phyloP scores from a whole-genome alignment of 2,329 filamentous ascomycete genomes.

The Falciphora oryzae region DNA sequence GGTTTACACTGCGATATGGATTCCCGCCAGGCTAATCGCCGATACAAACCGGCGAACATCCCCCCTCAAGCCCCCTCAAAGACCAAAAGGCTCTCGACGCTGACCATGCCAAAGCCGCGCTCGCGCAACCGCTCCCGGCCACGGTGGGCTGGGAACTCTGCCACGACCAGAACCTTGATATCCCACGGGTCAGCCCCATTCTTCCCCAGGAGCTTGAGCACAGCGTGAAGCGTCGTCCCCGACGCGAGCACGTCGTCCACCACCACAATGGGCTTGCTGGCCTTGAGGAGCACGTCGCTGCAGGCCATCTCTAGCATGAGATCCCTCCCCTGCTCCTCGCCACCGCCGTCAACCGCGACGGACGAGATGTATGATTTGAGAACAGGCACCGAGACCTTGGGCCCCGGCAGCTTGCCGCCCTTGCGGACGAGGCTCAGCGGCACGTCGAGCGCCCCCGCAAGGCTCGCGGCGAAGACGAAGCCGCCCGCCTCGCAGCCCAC shows the following conservation, averaged over 20 bases:
- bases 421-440: constrained; percentile 47
- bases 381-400: constrained; percentile 43
- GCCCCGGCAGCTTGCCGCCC: constrained; percentile 53
- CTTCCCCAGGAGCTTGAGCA: constrained; percentile 40
- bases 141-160: constrained; percentile 50
- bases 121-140: constrained; percentile 40
- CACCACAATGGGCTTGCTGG: constrained; percentile 36
- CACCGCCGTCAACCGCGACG: constrained; percentile 39
- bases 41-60: too few relatives aligned
- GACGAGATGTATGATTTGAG: constrained; percentile 36
- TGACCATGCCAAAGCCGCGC: constrained; percentile 42
- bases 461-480: constrained; percentile 46
- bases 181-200: constrained; percentile 30
- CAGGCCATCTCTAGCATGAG: constrained; percentile 28
- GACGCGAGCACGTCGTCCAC: constrained; percentile 56
- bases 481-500: constrained; percentile 53
- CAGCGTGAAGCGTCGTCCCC: constrained; percentile 47
- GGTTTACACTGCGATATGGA: too few relatives aligned
- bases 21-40: too few relatives aligned
- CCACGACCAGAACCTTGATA: constrained; percentile 32
- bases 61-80: constrained; percentile 25
- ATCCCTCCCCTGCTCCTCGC: constrained; percentile 25
- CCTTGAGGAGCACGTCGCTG: constrained; percentile 19
- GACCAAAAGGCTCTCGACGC: constrained; percentile 47
- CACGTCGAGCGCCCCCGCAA: constrained; percentile 35